These are phyloP conservation scores for Alternaria gaisen DNA, from an alignment of 2,329 filamentous ascomycete genomes.

Conservation along the genomic window DNA sequence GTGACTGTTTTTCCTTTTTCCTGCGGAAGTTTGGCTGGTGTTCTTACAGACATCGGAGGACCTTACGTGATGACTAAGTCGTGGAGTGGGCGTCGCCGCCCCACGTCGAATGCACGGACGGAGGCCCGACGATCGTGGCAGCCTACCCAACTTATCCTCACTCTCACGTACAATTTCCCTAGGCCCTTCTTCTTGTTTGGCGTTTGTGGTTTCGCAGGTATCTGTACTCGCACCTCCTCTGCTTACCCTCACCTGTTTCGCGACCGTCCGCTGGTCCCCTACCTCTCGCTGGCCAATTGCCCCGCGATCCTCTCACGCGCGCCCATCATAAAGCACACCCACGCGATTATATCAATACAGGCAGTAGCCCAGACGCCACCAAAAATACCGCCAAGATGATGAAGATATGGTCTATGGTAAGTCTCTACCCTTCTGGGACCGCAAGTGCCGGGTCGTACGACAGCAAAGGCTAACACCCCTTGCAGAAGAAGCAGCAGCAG, in stretches of 20 bases:
- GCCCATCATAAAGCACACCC: conserved; percentile 13
- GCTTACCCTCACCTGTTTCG: neutral
- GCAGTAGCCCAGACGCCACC: conserved; percentile 13
- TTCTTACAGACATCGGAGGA: neutral
- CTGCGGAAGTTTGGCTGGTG: neutral
- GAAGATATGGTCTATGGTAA: conserved; percentile 99
- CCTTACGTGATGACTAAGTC: conserved; percentile 19
- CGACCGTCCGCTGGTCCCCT: neutral
- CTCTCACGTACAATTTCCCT: conserved; percentile 15
- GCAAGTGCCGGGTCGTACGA: neutral
- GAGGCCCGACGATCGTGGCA: conserved; percentile 27
- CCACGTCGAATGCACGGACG: conserved; percentile 23
- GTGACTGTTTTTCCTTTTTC: neutral
- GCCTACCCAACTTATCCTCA: conserved; percentile 20
- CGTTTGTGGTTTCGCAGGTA: conserved; percentile 21
- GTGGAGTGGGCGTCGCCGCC: conserved; percentile 18
- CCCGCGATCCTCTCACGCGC: conserved; percentile 25
- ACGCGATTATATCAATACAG: conserved; percentile 25
- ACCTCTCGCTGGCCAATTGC: conserved; percentile 12
- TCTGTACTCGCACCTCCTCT: conserved; percentile 5
- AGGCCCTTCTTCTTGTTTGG: conserved; percentile 22
- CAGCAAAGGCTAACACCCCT: conserved; percentile 33
- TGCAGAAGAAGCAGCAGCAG: conserved; percentile 87
- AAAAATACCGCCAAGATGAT: conserved; percentile 73
- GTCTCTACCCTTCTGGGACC: conserved; percentile 29